phyloP scores from a whole-genome alignment of 176 grass and related monocot genomes.

The Raddia guianensis region DNA sequence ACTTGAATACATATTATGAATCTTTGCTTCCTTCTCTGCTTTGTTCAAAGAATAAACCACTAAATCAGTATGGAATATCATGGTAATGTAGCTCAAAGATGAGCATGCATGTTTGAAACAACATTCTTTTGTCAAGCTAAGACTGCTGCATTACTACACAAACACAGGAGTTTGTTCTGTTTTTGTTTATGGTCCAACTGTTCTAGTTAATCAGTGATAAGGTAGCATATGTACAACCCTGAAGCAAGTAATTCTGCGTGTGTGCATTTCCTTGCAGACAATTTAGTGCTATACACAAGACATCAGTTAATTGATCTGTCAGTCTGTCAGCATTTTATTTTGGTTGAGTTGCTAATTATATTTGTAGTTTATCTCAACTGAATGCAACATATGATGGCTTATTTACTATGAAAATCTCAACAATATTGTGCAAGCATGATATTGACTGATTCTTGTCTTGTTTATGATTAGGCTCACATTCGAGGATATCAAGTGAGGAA shows the following conservation, averaged over 20 bases:
- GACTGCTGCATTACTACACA: not conserved
- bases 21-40: slow-evolving; percentile 2
- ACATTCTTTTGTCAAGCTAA: not conserved
- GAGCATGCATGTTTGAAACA: not conserved
- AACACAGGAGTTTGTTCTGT: not conserved
- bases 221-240: not conserved
- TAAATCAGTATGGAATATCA: not conserved
- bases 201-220: not conserved
- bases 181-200: not conserved
- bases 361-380: not conserved
- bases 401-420: not conserved
- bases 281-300: not conserved
- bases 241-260: slow-evolving; percentile 1
- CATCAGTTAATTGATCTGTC: not conserved
- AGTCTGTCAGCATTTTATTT: not conserved
- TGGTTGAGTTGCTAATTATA: not conserved
- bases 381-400: not conserved
- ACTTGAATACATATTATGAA: not conserved
- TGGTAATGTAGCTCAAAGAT: not conserved
- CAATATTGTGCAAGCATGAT: slow-evolving; percentile 14
- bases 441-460: slow-evolving; percentile 16
- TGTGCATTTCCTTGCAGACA: not conserved
- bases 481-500: slow-evolving; percentile 83
- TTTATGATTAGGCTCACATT: slow-evolving; percentile 69
- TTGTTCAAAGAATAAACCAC: slow-evolving; percentile 15